Evolutionary conservation across 805 yeast species (phyloP).

Genomic region (Suhomyces tanzawaensis): DNA sequence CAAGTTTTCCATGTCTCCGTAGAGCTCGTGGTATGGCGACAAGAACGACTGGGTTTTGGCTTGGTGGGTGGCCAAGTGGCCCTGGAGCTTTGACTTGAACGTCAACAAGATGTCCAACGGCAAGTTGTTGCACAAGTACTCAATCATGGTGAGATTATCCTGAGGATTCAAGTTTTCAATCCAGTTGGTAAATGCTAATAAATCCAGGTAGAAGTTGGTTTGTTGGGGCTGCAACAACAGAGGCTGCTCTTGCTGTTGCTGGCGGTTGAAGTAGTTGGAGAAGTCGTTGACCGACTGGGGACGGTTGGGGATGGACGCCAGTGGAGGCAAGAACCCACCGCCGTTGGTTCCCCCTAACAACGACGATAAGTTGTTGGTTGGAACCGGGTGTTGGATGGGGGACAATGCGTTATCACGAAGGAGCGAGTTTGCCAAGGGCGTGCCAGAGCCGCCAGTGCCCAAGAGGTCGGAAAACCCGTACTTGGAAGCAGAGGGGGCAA

Average conservation of each 20-base stretch:
- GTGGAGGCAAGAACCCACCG: constrained; percentile 27
- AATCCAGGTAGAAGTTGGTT: constrained; percentile 47
- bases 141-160: constrained; percentile 53
- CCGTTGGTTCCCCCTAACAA: constrained; percentile 17
- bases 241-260: constrained; percentile 14
- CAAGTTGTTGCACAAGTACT: constrained; percentile 49
- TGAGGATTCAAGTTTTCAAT: constrained; percentile 47
- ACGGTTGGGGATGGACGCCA: constrained; percentile 33
- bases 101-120: constrained; percentile 52
- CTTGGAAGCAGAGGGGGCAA: constrained; percentile 16
- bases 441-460: constrained; percentile 5
- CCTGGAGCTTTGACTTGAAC: constrained; percentile 48
- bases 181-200: constrained; percentile 51
- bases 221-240: constrained; percentile 8
- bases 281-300: constrained; percentile 45
- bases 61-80: constrained; percentile 21
- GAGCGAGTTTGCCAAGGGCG: constrained; percentile 12
- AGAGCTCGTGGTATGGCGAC: constrained; percentile 11
- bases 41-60: constrained; percentile 6
- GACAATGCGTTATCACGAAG: constrained; percentile 21
- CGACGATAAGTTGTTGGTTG: constrained; percentile 22
- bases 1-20: constrained; percentile 16
- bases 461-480: constrained; percentile 9
- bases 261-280: constrained; percentile 18
- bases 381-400: constrained; percentile 15